Percentiles rank a stretch among this genome's conserved stretches.
These are phyloP conservation scores for Lactifluus piperatus DNA, from an alignment of 768 basidiomycete species.

Conservation along the genomic window DNA sequence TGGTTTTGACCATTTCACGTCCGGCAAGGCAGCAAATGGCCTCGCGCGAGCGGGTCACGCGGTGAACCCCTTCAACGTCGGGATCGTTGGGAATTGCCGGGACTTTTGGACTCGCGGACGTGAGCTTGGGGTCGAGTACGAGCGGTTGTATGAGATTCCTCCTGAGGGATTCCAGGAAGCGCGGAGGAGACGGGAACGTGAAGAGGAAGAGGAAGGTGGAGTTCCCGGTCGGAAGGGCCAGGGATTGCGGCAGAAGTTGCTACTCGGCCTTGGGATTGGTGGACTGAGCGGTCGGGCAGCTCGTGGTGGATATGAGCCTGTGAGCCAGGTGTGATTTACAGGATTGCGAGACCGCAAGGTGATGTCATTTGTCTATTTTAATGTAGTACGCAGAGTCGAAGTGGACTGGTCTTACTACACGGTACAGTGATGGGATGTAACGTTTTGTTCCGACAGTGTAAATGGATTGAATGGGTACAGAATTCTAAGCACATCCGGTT, in stretches of 20 bases:
- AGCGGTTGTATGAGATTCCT: conserved; percentile 82
- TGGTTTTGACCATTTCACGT: conserved; percentile 91
- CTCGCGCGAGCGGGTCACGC: conserved; percentile 68
- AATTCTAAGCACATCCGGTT: no score
- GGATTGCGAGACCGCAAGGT: neutral
- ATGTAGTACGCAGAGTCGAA: no score
- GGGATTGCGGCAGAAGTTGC: conserved; percentile 38
- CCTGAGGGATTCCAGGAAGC: conserved; percentile 75
- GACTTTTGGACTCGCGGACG: conserved; percentile 91
- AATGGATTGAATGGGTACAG: no score
- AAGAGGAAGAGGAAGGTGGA: conserved; percentile 46
- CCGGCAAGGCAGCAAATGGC: conserved; percentile 81
- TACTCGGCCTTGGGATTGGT: conserved; percentile 49
- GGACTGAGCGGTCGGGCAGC: conserved; percentile 35
- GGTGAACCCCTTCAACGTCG: conserved; percentile 88
- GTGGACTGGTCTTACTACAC: no score
- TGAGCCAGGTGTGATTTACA: conserved; percentile 44
- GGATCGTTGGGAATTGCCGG: conserved; percentile 66
- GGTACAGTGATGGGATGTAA: no score
- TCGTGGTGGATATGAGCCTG: conserved; percentile 53
- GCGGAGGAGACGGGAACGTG: conserved; percentile 45
- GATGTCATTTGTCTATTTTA: no score
- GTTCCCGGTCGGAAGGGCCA: conserved; percentile 30
- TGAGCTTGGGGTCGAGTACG: conserved; percentile 87
- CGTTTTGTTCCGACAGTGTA: no score